Evolutionary conservation across 345 rosid species (phyloP), one percentile per base, ranked within the genome.

Genomic region (Hibiscus syriacus): DNA sequence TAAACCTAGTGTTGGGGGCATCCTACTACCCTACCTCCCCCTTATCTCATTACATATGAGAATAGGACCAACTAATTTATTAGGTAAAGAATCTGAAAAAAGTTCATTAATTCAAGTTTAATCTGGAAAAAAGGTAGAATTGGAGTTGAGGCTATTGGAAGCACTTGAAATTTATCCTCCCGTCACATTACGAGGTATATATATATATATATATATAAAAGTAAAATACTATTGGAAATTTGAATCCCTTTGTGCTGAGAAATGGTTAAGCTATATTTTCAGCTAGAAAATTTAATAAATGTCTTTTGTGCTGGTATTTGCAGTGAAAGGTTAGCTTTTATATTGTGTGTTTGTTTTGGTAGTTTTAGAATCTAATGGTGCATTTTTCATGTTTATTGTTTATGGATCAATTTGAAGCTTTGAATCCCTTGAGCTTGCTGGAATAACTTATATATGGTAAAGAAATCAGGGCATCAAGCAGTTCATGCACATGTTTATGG

Each of bases 101-200:
- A n/a, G n/a, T n/a, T n/a, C n/a, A n/a, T n/a, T n/a, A n/a, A n/a
- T n/a, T n/a, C n/a, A n/a, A n/a, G n/a, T n/a, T n/a, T n/a, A n/a
- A n/a, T n/a, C n/a, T n/a, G n/a, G n/a, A n/a, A n/a, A n/a, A n/a
- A n/a, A 94, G 88, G 90, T 88, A 46, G 98, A 92, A 79, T 81
- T 95, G 87, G 99, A 95, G 90, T 88, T 92, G 4, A 85, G 84
- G 66, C 80, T 95, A 19, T 74, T 95, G 58, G 96, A 92, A 85
- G 99, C 97, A 58, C 89, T 95, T 49, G 96, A 86, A 75, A 85
- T 90, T 73, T 95, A 92, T 69, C 99, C 98, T 79, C 98, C 86
- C 0, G 85, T 77, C 72, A 95, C 90, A 77, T 80, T 95, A 54
- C 78, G 82, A 88, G 99, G 99, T 70, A 73, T 38, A 73, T 55